Evolutionary conservation across 345 rosid species (phyloP).

Genomic region (Eucalyptus albens): DNA sequence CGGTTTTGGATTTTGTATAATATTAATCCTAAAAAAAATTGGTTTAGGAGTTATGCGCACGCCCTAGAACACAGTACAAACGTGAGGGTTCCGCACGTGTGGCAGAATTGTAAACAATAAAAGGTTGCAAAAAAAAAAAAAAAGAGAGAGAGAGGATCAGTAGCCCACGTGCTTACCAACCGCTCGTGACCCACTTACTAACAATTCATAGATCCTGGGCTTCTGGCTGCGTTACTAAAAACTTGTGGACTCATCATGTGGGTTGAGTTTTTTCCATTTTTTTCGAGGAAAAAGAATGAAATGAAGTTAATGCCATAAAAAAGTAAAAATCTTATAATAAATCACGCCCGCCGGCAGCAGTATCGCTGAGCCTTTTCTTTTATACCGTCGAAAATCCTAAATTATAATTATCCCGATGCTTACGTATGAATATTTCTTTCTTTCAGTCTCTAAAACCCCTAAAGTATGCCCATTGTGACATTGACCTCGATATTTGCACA

Average conservation of each 20-base stretch:
- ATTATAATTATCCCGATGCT: too few relatives aligned
- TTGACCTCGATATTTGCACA: fast-evolving
- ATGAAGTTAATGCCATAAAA: neutral
- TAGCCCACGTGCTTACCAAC: neutral
- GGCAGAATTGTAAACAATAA: neutral
- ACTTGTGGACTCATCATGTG: too few relatives aligned
- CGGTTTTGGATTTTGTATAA: too few relatives aligned
- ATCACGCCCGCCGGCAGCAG: neutral
- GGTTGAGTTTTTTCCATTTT: neutral
- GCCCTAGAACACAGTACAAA: neutral
- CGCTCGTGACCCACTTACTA: neutral
- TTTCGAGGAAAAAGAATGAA: neutral
- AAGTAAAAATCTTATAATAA: too few relatives aligned
- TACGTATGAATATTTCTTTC: too few relatives aligned
- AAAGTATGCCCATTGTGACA: too few relatives aligned
- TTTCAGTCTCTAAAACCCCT: neutral
- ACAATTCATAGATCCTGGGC: too few relatives aligned
- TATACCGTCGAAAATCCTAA: too few relatives aligned
- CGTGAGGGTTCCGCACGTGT: neutral
- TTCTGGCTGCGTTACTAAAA: too few relatives aligned
- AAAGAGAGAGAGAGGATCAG: neutral
- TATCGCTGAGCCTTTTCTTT: too few relatives aligned
- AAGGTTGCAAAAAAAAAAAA: neutral
- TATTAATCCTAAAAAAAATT: too few relatives aligned
- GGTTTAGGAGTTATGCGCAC: neutral